A percentile compares a stretch with the other conserved stretches of the same genome.
Evolutionary conservation across 768 basidiomycete species (phyloP).

Genomic region (Leccinum fibrillosum): DNA sequence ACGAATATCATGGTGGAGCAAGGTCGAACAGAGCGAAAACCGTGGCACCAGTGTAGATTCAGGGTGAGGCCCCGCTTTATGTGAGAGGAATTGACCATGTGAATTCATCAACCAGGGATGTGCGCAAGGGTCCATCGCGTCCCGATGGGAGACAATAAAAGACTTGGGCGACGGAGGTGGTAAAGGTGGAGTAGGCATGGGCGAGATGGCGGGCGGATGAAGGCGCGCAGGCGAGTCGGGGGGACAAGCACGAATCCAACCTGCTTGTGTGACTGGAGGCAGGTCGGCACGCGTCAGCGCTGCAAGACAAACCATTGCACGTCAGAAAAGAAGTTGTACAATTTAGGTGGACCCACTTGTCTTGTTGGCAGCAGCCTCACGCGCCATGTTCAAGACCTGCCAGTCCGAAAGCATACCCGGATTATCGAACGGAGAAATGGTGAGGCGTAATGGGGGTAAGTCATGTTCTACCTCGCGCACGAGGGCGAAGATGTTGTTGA

Average conservation of each 20-base stretch:
- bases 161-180: slow-evolving; percentile 10
- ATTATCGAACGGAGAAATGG: slow-evolving; percentile 30
- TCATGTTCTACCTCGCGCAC: slow-evolving; percentile 26
- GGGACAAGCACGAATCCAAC: slow-evolving; percentile 22
- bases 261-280: slow-evolving; percentile 29
- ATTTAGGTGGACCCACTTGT: slow-evolving; percentile 16
- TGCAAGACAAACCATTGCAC: slow-evolving; percentile 2
- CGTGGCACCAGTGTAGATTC: slow-evolving; percentile 43
- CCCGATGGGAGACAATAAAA: slow-evolving; percentile 36
- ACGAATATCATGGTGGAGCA: slow-evolving; percentile 55
- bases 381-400: slow-evolving; percentile 19
- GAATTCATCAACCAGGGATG: slow-evolving; percentile 34
- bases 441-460: slow-evolving; percentile 32
- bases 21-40: slow-evolving; percentile 50
- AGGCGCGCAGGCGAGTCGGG: slow-evolving; percentile 27
- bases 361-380: slow-evolving; percentile 27
- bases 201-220: slow-evolving; percentile 29
- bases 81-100: slow-evolving; percentile 53
- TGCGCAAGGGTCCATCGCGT: slow-evolving; percentile 36
- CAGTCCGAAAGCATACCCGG: slow-evolving; percentile 28
- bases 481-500: slow-evolving; percentile 20
- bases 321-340: neutral
- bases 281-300: slow-evolving; percentile 30
- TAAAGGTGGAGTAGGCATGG: neutral
- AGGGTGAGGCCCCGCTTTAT: slow-evolving; percentile 45